phyloP scores from a whole-genome alignment of 2,329 filamentous ascomycete genomes.

The Colletotrichum theobromicola region DNA sequence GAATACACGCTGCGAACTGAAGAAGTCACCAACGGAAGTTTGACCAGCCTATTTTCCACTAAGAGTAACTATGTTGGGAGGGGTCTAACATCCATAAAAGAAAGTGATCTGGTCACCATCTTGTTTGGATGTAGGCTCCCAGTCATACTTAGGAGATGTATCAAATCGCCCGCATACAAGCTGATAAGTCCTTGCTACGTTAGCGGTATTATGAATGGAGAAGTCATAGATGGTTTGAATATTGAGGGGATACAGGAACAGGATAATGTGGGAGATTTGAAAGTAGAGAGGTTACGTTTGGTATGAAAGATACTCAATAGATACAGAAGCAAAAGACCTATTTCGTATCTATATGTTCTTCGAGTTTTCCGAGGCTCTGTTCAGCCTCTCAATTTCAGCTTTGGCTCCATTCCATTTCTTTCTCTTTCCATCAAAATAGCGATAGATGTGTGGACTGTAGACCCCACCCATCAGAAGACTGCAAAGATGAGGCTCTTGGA shows the following conservation, averaged over 20 bases:
- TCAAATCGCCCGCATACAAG: background rate
- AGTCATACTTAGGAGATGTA: background rate
- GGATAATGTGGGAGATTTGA: no score
- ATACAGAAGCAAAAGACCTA: no score
- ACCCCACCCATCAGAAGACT: conserved; percentile 40
- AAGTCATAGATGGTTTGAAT: no score
- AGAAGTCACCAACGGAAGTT: background rate
- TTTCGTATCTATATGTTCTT: background rate
- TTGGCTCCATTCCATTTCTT: conserved; percentile 40
- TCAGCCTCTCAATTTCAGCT: background rate
- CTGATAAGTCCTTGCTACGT: background rate
- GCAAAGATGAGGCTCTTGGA: conserved; percentile 37
- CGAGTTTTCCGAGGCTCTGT: background rate
- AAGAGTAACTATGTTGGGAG: background rate
- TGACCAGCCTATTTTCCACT: background rate
- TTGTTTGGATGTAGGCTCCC: background rate
- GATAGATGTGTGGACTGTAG: conserved; percentile 43
- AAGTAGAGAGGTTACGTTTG: no score
- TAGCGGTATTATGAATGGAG: background rate
- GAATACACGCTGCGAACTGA: background rate
- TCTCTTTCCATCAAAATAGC: conserved; percentile 41
- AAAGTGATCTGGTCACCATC: background rate
- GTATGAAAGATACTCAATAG: no score
- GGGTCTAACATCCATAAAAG: background rate
- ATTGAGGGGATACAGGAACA: no score